A percentile compares a stretch with the other conserved stretches of the same genome.
Evolutionary conservation across 495 filamentous ascomycete species (phyloP).

Genomic region (Cercophora samala): DNA sequence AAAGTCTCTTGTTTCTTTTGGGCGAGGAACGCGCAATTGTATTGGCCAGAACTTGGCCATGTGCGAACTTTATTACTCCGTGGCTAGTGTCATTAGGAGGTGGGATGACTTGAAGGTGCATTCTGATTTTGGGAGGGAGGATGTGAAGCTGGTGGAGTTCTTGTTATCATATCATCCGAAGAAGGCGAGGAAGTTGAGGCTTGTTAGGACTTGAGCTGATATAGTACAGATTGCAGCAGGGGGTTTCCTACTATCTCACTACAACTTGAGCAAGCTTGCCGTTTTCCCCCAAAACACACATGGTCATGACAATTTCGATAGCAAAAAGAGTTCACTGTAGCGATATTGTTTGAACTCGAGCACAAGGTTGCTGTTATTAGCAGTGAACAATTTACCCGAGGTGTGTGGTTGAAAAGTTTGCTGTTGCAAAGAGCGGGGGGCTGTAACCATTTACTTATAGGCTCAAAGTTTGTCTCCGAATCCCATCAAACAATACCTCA

Average conservation of each 20-base stretch:
- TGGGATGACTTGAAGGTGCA: constrained; percentile 2
- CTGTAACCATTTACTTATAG: too few species aligned
- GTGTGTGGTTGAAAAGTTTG: too few species aligned
- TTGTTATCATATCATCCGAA: constrained; percentile 2
- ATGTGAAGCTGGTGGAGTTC: background rate
- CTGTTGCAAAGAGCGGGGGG: too few species aligned
- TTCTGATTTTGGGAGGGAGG: constrained; percentile 2
- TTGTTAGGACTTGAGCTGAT: background rate
- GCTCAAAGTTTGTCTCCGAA: background rate
- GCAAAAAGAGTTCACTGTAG: too few species aligned
- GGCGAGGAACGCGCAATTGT: constrained; percentile 56
- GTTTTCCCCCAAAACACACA: too few species aligned
- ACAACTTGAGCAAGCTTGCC: too few species aligned
- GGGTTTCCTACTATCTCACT: too few species aligned
- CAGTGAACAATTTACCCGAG: too few species aligned
- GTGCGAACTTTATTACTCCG: constrained; percentile 44
- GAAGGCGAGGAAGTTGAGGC: background rate
- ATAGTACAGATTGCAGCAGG: background rate
- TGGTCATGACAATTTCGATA: too few species aligned
- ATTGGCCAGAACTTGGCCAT: constrained; percentile 55
- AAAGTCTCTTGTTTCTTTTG: constrained; percentile 50
- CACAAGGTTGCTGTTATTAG: too few species aligned
- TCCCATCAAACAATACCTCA: background rate
- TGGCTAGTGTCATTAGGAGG: background rate
- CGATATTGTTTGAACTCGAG: too few species aligned